A percentile compares a stretch with the other conserved stretches of the same genome.
Conservation (phyloP, 1,284 basidiomycete genomes). For the Albatrellus sp. region DNA sequence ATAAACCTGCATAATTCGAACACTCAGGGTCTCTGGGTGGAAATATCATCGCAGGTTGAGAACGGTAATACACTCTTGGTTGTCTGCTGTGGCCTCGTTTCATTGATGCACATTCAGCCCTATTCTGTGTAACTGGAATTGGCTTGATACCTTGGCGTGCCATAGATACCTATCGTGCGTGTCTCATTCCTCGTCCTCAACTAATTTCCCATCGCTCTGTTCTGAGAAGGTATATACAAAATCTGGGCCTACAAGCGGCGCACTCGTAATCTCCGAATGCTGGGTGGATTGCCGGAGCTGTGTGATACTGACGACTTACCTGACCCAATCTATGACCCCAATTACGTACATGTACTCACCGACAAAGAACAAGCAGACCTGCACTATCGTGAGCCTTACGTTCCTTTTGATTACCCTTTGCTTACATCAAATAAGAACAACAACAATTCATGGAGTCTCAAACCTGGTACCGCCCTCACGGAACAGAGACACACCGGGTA, state of each 20-base stretch:
- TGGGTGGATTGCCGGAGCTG: constrained; percentile 53
- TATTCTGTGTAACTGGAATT: constrained; percentile 73
- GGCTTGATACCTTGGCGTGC: constrained; percentile 65
- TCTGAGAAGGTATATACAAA: constrained; percentile 43
- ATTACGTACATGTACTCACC: constrained; percentile 65
- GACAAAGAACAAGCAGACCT: constrained; percentile 62
- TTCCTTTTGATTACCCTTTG: background rate
- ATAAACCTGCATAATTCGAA: constrained; percentile 58
- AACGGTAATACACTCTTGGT: constrained; percentile 36
- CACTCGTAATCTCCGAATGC: constrained; percentile 40
- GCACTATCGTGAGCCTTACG: constrained; percentile 41
- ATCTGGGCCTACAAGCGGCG: constrained; percentile 66
- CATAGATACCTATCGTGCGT: constrained; percentile 68
- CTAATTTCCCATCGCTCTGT: constrained; percentile 1
- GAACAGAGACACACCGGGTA: constrained; percentile 73
- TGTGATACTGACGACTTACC: constrained; percentile 69
- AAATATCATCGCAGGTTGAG: constrained; percentile 67
- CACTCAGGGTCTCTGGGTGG: constrained; percentile 62
- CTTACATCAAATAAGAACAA: constrained; percentile 34
- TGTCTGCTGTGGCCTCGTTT: background rate
- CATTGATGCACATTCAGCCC: constrained; percentile 23
- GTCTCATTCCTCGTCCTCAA: background rate
- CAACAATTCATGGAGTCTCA: constrained; percentile 54
- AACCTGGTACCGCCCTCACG: constrained; percentile 84
- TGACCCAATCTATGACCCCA: constrained; percentile 61